A percentile compares a stretch with the other conserved stretches of the same genome.
Conservation (phyloP, 169 alveolate genomes). For the Cryptosporidium canis region DNA sequence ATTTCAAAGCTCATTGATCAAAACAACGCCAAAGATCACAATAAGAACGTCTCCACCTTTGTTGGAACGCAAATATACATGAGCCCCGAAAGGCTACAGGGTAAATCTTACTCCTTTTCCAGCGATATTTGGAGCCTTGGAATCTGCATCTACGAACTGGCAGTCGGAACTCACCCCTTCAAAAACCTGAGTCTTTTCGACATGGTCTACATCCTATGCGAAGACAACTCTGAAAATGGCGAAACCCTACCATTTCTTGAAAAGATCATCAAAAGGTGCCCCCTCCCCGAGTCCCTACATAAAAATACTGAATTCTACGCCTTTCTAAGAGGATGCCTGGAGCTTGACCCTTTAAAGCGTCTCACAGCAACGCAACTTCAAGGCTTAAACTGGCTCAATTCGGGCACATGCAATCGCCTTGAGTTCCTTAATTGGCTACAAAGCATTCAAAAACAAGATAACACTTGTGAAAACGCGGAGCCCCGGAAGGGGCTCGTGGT, state of each 20-base stretch:
- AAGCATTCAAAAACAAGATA: background rate
- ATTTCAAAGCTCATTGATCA: conserved; percentile 66
- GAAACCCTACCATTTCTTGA: conserved; percentile 12
- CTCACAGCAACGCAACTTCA: conserved; percentile 53
- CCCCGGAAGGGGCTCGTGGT: conserved; percentile 72
- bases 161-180: conserved; percentile 85
- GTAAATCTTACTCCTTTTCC: conserved; percentile 80
- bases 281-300: conserved; percentile 10
- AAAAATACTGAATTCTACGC: conserved; percentile 30
- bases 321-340: conserved; percentile 46
- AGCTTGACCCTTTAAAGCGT: conserved; percentile 49
- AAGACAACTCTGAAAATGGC: conserved; percentile 1
- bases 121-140: conserved; percentile 90
- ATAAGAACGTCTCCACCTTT: conserved; percentile 73
- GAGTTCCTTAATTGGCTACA: conserved; percentile 48
- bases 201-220: conserved; percentile 63
- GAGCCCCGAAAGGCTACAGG: conserved; percentile 89
- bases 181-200: conserved; percentile 58
- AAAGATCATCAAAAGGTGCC: conserved; percentile 33
- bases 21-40: conserved; percentile 25
- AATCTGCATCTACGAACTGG: conserved; percentile 82
- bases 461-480: background rate
- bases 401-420: conserved; percentile 36
- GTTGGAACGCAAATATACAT: conserved; percentile 86
- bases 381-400: conserved; percentile 23